These are phyloP conservation scores for Trichoderma atrobrunneum DNA, from an alignment of 2,329 filamentous ascomycete genomes.

Conservation along the genomic window DNA sequence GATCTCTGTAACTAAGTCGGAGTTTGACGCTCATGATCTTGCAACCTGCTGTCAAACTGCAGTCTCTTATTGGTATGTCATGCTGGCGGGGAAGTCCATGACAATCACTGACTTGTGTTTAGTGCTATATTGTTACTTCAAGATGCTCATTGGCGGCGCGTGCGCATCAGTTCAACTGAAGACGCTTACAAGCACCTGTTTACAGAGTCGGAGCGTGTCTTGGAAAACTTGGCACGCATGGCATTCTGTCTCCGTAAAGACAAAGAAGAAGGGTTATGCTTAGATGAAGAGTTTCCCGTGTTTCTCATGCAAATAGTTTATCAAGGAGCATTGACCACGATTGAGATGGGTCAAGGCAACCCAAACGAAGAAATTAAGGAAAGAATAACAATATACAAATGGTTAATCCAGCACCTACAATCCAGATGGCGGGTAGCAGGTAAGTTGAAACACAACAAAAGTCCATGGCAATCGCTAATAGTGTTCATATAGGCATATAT, in stretches of 20 bases:
- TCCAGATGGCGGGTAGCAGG: not conserved
- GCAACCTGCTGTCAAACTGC: conserved; percentile 4
- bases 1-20: not conserved
- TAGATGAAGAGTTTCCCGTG: not conserved
- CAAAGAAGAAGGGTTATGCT: not conserved
- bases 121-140: conserved; percentile 1
- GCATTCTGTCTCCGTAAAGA: not conserved
- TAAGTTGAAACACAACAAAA: not conserved
- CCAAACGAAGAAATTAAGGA: not conserved
- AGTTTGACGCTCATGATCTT: not conserved
- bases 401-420: not conserved
- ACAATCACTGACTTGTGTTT: not conserved
- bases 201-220: not conserved
- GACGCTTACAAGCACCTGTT: not conserved
- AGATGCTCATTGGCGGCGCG: not conserved
- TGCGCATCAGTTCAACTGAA: not conserved
- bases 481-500: not conserved
- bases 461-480: not conserved
- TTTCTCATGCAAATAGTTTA: not conserved
- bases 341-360: not conserved
- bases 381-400: not conserved
- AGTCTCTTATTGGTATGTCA: not conserved
- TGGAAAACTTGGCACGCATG: not conserved
- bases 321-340: not conserved
- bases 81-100: not conserved